phyloP scores from a whole-genome alignment of 805 yeast species.

The Barnettozyma populi region DNA sequence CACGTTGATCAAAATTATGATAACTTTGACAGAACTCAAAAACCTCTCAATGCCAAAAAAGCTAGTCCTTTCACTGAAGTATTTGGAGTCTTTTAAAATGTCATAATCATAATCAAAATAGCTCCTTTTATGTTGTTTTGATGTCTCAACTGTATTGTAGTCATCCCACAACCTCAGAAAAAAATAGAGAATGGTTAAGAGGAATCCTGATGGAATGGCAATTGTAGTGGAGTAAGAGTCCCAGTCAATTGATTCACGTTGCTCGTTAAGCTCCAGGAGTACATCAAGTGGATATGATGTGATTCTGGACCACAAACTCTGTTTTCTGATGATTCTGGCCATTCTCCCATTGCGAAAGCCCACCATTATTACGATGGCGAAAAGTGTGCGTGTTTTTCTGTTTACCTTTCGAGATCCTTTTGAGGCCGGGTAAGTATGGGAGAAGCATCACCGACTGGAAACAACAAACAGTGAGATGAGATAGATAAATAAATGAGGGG shows the following conservation, averaged over 20 bases:
- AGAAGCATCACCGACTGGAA: too few relatives aligned
- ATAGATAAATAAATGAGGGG: too few relatives aligned
- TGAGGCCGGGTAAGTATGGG: too few relatives aligned
- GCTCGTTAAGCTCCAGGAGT: slow-evolving; percentile 22
- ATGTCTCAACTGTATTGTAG: slow-evolving; percentile 7
- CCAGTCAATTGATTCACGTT: slow-evolving; percentile 25
- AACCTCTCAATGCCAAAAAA: slow-evolving; percentile 7
- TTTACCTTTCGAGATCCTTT: not conserved
- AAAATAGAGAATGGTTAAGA: slow-evolving; percentile 21
- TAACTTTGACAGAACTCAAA: slow-evolving; percentile 6
- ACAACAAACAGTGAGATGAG: too few relatives aligned
- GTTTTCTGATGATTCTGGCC: slow-evolving; percentile 19
- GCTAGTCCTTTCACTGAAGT: slow-evolving; percentile 10
- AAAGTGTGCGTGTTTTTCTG: not conserved
- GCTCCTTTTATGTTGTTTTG: not conserved
- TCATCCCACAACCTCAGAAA: slow-evolving; percentile 23
- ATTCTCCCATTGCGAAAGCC: slow-evolving; percentile 2
- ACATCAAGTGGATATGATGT: slow-evolving; percentile 24
- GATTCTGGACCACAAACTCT: slow-evolving; percentile 14
- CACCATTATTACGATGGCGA: not conserved
- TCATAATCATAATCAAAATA: slow-evolving; percentile 13
- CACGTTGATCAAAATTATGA: slow-evolving; percentile 17
- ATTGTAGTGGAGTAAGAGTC: slow-evolving; percentile 21
- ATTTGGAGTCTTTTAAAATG: slow-evolving; percentile 18
- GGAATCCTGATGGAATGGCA: slow-evolving; percentile 23